Evolutionary conservation across 2,329 filamentous ascomycete species (phyloP).

Genomic region (Elsinoe necatrix): DNA sequence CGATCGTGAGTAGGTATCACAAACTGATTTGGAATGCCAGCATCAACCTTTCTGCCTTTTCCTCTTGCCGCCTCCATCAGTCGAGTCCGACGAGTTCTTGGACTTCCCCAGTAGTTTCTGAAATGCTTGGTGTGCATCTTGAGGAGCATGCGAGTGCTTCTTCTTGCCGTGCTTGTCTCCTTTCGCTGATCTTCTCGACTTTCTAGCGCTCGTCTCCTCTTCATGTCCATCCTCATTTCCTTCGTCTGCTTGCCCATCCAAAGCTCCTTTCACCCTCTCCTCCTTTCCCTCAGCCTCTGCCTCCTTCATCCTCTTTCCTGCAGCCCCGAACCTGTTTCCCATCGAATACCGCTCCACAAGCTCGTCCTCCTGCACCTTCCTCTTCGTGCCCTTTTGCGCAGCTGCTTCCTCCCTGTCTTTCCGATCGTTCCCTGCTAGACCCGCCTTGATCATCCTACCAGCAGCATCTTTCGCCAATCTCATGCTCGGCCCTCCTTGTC

Average conservation of each 20-base stretch:
- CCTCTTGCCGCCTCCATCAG: constrained; percentile 10
- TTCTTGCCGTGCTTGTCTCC: not conserved
- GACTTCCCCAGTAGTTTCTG: constrained; percentile 2
- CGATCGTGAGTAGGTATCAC: not conserved
- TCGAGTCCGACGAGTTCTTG: constrained; percentile 9
- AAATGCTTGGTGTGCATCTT: constrained; percentile 12
- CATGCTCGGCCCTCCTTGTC: constrained; percentile 50
- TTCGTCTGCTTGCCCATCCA: not conserved
- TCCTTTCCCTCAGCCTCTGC: constrained; percentile 20
- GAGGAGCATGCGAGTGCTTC: constrained; percentile 10
- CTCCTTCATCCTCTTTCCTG: constrained; percentile 28
- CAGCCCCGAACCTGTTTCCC: constrained; percentile 28
- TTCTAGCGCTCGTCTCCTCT: constrained; percentile 16
- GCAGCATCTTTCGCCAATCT: constrained; percentile 67
- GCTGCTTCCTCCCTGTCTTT: constrained; percentile 36
- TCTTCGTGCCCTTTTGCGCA: constrained; percentile 28
- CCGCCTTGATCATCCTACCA: constrained; percentile 71
- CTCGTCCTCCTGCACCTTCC: constrained; percentile 27
- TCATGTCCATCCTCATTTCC: constrained; percentile 12
- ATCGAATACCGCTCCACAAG: constrained; percentile 25
- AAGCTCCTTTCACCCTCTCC: not conserved
- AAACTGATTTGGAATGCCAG: not conserved
- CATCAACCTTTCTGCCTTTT: not conserved
- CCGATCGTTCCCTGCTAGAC: constrained; percentile 50
- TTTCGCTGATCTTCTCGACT: not conserved